phyloP scores from a whole-genome alignment of 768 basidiomycete genomes.

The Thelephora ganbajun region DNA sequence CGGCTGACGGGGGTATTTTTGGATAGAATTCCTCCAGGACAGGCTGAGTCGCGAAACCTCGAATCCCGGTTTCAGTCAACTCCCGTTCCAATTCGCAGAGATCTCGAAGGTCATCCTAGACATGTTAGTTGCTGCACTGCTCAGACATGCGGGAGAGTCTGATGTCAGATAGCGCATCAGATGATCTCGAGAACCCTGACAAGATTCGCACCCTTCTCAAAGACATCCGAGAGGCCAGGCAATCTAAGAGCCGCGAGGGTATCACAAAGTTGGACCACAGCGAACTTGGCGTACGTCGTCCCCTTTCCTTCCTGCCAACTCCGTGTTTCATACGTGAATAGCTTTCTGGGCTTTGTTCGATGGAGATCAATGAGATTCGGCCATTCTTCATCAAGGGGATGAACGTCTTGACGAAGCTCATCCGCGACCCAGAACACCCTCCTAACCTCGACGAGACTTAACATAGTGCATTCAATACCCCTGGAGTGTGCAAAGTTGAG shows the following conservation, averaged over 20 bases:
- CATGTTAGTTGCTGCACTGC: conserved; percentile 40
- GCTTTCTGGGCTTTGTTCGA: conserved; percentile 75
- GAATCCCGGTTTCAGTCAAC: conserved; percentile 54
- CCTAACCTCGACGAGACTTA: not conserved
- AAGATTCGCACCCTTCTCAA: conserved; percentile 77
- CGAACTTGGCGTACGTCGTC: conserved; percentile 53
- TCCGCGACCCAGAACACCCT: conserved; percentile 12
- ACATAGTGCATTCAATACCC: too few species aligned
- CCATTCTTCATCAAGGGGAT: conserved; percentile 81
- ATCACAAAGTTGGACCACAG: conserved; percentile 67
- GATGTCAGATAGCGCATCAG: conserved; percentile 51
- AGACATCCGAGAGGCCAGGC: conserved; percentile 90
- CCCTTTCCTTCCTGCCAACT: conserved; percentile 1
- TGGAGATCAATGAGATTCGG: conserved; percentile 91
- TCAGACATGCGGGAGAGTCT: not conserved
- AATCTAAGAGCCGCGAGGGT: conserved; percentile 86
- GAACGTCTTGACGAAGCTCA: conserved; percentile 52
- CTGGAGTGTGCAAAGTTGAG: too few species aligned
- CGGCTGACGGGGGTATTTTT: not conserved
- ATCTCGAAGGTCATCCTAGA: conserved; percentile 88
- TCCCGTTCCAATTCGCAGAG: conserved; percentile 85
- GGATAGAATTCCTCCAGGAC: conserved; percentile 67
- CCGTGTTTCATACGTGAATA: conserved; percentile 15
- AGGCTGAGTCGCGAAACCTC: conserved; percentile 63
- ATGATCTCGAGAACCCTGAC: conserved; percentile 79